Evolutionary conservation across 1,284 basidiomycete species (phyloP), one percentile per base, ranked within the genome.

Genomic region (Apiotrichum akiyoshidainum): DNA sequence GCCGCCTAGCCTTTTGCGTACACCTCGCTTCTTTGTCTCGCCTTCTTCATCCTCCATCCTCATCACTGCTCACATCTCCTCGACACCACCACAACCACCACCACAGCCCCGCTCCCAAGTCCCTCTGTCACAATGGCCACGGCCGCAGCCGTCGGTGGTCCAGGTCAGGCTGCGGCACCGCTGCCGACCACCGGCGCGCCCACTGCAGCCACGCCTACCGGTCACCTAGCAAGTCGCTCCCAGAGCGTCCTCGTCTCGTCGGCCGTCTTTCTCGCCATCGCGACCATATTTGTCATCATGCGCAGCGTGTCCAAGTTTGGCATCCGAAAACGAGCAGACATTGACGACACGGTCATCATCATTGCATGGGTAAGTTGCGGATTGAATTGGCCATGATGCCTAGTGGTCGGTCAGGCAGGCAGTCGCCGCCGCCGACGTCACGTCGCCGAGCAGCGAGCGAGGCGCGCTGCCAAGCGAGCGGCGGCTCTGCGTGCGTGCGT

Each of bases 241-340:
- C 55, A 61, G 39, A 54, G 64, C 47, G 72, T 75, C n/a, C 74
- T 76, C 55, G 54, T 62, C 37, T 67, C 70, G 21, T 68, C 66
- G 19, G 61, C 75, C 35, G 59, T 75, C 51, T 61, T 74, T 54
- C 55, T 70, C 34, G 60, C 67, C 37, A 26, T 77, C 14, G 71
- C 74, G 2, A 75, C 74, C 22, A 57, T 68, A 26, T 76, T 78
- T 54, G 63, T 67, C 22, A 63, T 54, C 2, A 50, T 74, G 46
- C 64, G 76, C 34, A 59, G 73, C 19, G 53, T 74, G 19, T 77
- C 75, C 40, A 78, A 76, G 64, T 71, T 71, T 54, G 66, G 66
- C 35, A 68, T 77, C n/a, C 67, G 68, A n/a, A 64, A 65, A 53
- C 68, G 67, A 44, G 48, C 61, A 19, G 72, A 67, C 40, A 57